Evolutionary conservation across 371 early-diverging fungal species (phyloP), one percentile per base, ranked within the genome.

Genomic region (Lichtheimia hyalospora): DNA sequence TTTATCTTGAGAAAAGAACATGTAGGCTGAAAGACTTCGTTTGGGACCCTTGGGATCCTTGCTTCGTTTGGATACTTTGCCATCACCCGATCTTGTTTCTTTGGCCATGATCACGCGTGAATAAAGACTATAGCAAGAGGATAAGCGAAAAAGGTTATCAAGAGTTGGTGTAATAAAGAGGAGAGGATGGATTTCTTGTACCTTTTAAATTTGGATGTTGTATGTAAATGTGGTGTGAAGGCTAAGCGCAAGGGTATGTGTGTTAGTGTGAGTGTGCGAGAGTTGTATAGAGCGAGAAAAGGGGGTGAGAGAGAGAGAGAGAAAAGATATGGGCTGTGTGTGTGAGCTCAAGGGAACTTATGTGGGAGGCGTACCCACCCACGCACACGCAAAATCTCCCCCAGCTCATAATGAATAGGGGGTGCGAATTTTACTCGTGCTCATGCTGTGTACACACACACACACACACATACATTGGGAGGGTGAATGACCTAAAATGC

Each of bases 1-100:
- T 62, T 83, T 75, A 50, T 84, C 91, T 69, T 85, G 84, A 6
- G 87, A 84, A 73, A 88, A 93, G 70, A 87, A 74, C 79, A 94
- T 84, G 77, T 90, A 94, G 13, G 92, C 87, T 15, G 89, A 84
- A 62, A 89, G 76, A 10, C 86, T 83, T 62, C 88, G 84, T 76
- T 95, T 95, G 81, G 94, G 94, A 23, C 87, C 89, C 57, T 75
- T 82, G 50, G 86, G 79, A 75, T 87, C 88, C 52, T 68, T 68
- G 21, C 62, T 48, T 20, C 28, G 24, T 59, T 62, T 60, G 59
- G 67, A 54, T 3, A 48, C 53, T 42, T 55, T 62, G 27, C 34
- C 43, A 2, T 60, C 67, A 18, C 61, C 55, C 3, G 60, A 49
- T 49, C 55, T 62, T 15, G 58, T 48, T 57, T 67, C 67, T 52